A percentile compares a stretch with the other conserved stretches of the same genome.
These are phyloP conservation scores for Acanthochlamys bracteata DNA, from an alignment of 106 monocot genomes.

Conservation along the genomic window DNA sequence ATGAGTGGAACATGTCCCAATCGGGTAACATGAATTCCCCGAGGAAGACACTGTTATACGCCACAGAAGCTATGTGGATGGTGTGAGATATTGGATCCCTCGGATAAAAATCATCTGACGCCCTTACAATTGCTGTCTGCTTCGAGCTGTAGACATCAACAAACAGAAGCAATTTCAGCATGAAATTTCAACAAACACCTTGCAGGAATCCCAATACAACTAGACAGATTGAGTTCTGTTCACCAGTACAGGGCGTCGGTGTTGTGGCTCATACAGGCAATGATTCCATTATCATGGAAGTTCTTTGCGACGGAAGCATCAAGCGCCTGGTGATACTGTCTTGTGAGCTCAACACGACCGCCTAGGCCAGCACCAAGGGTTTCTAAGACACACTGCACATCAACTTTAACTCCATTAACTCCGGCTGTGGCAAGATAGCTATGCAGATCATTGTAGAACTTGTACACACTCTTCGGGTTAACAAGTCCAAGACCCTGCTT, in stretches of 20 bases:
- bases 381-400: slow-evolving; percentile 83
- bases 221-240: neutral
- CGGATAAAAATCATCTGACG: slow-evolving; percentile 97
- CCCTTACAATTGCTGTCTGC: slow-evolving; percentile 81
- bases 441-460: slow-evolving; percentile 80
- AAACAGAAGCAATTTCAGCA: neutral
- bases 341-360: slow-evolving; percentile 61
- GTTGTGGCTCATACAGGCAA: slow-evolving; percentile 95
- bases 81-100: slow-evolving; percentile 86
- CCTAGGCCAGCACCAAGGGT: slow-evolving; percentile 76
- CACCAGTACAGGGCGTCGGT: slow-evolving; percentile 86
- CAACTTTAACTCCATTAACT: slow-evolving; percentile 92
- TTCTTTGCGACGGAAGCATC: slow-evolving; percentile 79
- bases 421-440: slow-evolving; percentile 56
- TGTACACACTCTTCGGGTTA: slow-evolving; percentile 49
- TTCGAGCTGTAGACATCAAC: slow-evolving; percentile 44
- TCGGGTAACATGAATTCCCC: slow-evolving; percentile 97
- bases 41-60: slow-evolving; percentile 85
- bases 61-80: slow-evolving; percentile 88
- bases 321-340: slow-evolving; percentile 71
- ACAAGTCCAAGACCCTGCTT: slow-evolving; percentile 76
- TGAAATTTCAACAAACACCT: neutral
- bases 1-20: slow-evolving; percentile 99
- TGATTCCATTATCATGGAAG: slow-evolving; percentile 78
- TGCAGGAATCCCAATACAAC: neutral